A percentile compares a stretch with the other conserved stretches of the same genome.
These are phyloP conservation scores for Clonostachys solani DNA, from an alignment of 2,329 filamentous ascomycete genomes.

Conservation along the genomic window DNA sequence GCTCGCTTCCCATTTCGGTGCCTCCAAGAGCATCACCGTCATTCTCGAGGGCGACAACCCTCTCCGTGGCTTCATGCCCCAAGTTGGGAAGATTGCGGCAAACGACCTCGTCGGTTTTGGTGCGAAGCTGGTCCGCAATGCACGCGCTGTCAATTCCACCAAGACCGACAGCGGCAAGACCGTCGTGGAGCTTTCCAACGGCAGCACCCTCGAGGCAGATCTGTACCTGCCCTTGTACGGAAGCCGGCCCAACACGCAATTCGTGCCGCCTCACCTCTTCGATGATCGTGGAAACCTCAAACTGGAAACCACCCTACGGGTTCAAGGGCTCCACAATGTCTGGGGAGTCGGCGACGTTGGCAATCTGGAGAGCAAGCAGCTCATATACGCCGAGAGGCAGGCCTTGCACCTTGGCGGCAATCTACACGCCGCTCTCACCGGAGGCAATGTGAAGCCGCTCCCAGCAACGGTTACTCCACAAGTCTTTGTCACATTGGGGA, in stretches of 20 bases:
- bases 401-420: too few relatives aligned
- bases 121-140: constrained; percentile 18
- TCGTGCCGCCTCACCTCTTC: constrained; percentile 25
- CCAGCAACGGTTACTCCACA: too few relatives aligned
- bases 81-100: constrained; percentile 20
- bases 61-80: constrained; percentile 9
- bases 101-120: constrained; percentile 15
- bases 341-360: too few relatives aligned
- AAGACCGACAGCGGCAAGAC: constrained; percentile 10
- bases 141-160: constrained; percentile 16
- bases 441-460: too few relatives aligned
- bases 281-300: constrained; percentile 21
- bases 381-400: too few relatives aligned
- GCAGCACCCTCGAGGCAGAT: constrained; percentile 20
- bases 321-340: too few relatives aligned
- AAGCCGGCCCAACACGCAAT: constrained; percentile 32
- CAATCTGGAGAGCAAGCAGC: too few relatives aligned
- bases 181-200: constrained; percentile 14
- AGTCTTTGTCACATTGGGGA: too few relatives aligned
- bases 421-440: too few relatives aligned
- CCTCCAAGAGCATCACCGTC: neutral
- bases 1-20: constrained; percentile 81
- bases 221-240: constrained; percentile 41
- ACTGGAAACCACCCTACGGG: too few relatives aligned
- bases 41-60: constrained; percentile 8